phyloP scores from a whole-genome alignment of 306 rosid genomes.

The Prunus mira region DNA sequence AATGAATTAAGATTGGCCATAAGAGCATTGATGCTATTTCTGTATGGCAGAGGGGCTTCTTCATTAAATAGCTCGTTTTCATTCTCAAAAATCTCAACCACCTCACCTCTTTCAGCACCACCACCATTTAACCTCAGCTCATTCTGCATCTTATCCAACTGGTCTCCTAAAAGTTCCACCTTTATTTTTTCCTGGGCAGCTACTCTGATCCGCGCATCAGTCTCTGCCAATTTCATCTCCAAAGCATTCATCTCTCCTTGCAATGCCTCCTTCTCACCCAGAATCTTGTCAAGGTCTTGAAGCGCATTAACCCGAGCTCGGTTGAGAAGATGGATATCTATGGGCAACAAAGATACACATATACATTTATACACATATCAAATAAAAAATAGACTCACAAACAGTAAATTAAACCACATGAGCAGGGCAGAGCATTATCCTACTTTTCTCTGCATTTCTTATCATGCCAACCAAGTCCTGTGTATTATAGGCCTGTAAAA shows the following conservation, averaged over 20 bases:
- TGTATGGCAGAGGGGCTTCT: slow-evolving; percentile 21
- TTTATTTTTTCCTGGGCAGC: slow-evolving; percentile 66
- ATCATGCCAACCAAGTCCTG: slow-evolving; percentile 73
- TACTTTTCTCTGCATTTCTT: slow-evolving; percentile 86
- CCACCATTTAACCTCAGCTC: slow-evolving; percentile 39
- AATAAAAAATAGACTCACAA: slow-evolving; percentile 14
- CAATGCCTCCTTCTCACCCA: slow-evolving; percentile 67
- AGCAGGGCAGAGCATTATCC: slow-evolving; percentile 26
- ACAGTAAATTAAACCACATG: neutral
- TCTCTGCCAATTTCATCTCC: slow-evolving; percentile 73
- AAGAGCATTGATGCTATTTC: slow-evolving; percentile 36
- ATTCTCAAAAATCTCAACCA: slow-evolving; percentile 31
- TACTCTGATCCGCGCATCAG: slow-evolving; percentile 60
- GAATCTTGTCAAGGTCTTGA: slow-evolving; percentile 72
- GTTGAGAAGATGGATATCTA: slow-evolving; percentile 82
- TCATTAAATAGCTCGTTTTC: slow-evolving; percentile 23
- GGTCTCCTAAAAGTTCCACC: slow-evolving; percentile 63
- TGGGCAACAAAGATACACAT: slow-evolving; percentile 19
- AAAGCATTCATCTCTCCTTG: slow-evolving; percentile 67
- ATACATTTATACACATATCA: slow-evolving; percentile 1
- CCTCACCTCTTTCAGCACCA: slow-evolving; percentile 34
- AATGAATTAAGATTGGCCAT: slow-evolving; percentile 53
- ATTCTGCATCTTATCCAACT: slow-evolving; percentile 50
- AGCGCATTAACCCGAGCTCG: slow-evolving; percentile 71
- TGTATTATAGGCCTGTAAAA: slow-evolving; percentile 39